Evolutionary conservation across 2,329 filamentous ascomycete genomes (phyloP), one percentile per base, ranked within the genome.

Genomic region (Fusarium humuli): DNA sequence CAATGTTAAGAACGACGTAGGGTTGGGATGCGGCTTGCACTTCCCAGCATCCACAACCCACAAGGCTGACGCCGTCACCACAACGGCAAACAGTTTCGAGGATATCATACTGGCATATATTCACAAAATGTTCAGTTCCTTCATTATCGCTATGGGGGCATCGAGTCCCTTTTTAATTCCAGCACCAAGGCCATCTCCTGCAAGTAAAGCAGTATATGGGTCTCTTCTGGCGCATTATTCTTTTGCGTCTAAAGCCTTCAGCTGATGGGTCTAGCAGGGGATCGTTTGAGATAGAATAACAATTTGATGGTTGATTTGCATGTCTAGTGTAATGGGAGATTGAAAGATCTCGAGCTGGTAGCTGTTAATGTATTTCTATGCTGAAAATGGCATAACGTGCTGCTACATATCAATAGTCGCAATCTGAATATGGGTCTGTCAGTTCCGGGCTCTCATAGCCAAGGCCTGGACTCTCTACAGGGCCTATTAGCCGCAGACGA

Each of bases 21-120:
- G 18, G n/a, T 49, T 32, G 20, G 18, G 45, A 23, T 55, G 47
- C 30, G 48, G 42, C 30, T 27, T 62, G 14, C 48, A 56, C 23
- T 62, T 44, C 18, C 22, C 48, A 47, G 48, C 61, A 53, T 62
- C 34, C 27, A 34, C 57, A 47, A 23, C 32, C 29, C 29, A 41
- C 22, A 55, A 32, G n/a, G 29, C 30, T 13, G 27, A 47, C 37
- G 12, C 25, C 22, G 34, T 34, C 12, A 63, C 18, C 9, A 42
- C 23, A 40, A 30, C 34, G 29, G 40, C 23, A 55, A 37, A 10
- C 34, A 48, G 13, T 16, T 42, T 55, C 27, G 16, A 29, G 14
- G 16, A 27, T 18, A 42, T 22, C 47, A 61, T 61, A 8, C 12
- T 53, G 18, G 7, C 22, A 40, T 20, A 16, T 23, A 18, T 30